These are phyloP conservation scores for Reutealis trisperma DNA, from an alignment of 345 rosid genomes.

Conservation along the genomic window DNA sequence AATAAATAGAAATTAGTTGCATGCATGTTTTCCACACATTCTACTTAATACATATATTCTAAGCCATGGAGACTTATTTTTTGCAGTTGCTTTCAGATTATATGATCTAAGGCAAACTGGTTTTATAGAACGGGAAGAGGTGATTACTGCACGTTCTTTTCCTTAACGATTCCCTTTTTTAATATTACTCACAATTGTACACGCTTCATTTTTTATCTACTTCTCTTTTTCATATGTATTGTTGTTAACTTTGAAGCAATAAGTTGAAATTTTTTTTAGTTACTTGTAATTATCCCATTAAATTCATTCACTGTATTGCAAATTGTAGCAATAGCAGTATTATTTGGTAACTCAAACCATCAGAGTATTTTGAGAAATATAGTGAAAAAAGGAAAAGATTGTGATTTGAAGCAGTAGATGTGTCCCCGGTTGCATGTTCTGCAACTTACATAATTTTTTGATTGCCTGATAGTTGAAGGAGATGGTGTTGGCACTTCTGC, in stretches of 20 bases:
- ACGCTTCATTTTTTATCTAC: background rate
- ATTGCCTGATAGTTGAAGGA: constrained; percentile 59
- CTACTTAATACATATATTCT: constrained; percentile 1
- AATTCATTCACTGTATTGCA: too few relatives aligned
- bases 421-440: background rate
- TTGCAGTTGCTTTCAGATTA: constrained; percentile 81
- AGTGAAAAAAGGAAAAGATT: background rate
- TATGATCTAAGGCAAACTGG: constrained; percentile 90
- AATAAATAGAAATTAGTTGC: background rate
- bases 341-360: too few relatives aligned
- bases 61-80: constrained; percentile 6
- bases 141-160: constrained; percentile 25
- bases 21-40: background rate
- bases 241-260: background rate
- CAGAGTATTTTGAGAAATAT: too few relatives aligned
- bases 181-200: background rate
- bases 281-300: too few relatives aligned
- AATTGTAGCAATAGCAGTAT: too few relatives aligned
- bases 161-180: background rate
- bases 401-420: too few relatives aligned
- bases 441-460: constrained; percentile 1
- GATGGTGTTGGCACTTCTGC: constrained; percentile 92
- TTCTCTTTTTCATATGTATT: background rate
- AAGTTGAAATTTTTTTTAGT: too few relatives aligned
- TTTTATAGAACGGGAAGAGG: constrained; percentile 87